Evolutionary conservation across 805 yeast genomes (phyloP), one percentile per base, ranked within the genome.

Genomic region (Alloascoidea africana): DNA sequence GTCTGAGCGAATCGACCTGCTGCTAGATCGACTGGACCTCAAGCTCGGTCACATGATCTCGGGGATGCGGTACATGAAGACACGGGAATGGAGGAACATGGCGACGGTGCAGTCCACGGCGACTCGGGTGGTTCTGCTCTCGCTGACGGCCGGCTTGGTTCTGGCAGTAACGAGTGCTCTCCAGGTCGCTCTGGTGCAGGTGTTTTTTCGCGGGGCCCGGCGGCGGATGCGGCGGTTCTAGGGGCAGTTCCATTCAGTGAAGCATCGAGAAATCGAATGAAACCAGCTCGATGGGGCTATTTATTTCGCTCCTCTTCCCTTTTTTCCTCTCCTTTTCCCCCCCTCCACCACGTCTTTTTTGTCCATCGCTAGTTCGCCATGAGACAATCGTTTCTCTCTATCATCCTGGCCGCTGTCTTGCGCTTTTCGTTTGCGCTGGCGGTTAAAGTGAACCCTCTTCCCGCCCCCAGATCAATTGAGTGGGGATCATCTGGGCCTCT

Each of bases 381-480:
- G n/a, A n/a, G n/a, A n/a, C n/a, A n/a, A n/a, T n/a, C n/a, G n/a
- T n/a, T n/a, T n/a, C n/a, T n/a, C n/a, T n/a, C n/a, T n/a, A n/a
- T n/a, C n/a, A n/a, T n/a, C n/a, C n/a, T n/a, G n/a, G n/a, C n/a
- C n/a, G n/a, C n/a, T n/a, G n/a, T n/a, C n/a, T n/a, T n/a, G n/a
- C n/a, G n/a, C n/a, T n/a, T n/a, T n/a, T n/a, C n/a, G n/a, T n/a
- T n/a, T 23, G 30, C n/a, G n/a, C n/a, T 8, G 30, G 41, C 40
- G 4, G 41, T 43, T 4, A 18, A 18, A 18, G 47, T 40, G 13
- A 43, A 46, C 37, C 46, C 48, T n/a, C 32, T 46, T 35, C 49
- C 49, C 2, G 47, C 47, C 3, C 49, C 49, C 1, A 19, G 18
- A 5, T 15, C 18, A 16, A 43, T 43, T 17, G 33, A 18, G 2